Evolutionary conservation across 2,329 filamentous ascomycete genomes (phyloP).

Genomic region (Fusarium devonianum): DNA sequence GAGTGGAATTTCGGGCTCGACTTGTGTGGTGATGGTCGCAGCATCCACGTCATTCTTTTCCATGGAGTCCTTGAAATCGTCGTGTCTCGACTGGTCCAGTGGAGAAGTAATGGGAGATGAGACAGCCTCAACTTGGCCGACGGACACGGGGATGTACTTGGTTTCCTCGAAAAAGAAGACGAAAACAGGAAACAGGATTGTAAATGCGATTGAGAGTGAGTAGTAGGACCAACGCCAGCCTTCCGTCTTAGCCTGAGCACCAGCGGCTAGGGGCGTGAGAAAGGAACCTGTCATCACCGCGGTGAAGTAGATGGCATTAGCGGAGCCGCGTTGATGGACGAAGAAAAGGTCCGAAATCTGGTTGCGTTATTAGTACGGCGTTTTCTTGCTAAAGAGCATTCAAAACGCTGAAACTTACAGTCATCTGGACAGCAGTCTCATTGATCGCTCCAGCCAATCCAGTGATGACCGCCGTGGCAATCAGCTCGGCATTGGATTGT

Average conservation of each 20-base stretch:
- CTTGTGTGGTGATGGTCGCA: neutral
- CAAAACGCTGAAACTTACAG: constrained; percentile 22
- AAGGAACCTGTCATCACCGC: constrained; percentile 44
- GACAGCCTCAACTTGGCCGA: constrained; percentile 1
- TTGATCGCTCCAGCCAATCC: constrained; percentile 50
- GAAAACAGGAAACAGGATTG: constrained; percentile 35
- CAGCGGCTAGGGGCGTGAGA: constrained; percentile 44
- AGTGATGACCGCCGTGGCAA: constrained; percentile 37
- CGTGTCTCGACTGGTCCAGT: neutral
- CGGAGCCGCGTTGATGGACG: constrained; percentile 43
- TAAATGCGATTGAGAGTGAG: constrained; percentile 34
- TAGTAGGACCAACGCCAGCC: constrained; percentile 42
- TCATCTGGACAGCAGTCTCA: constrained; percentile 51
- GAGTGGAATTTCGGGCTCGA: constrained; percentile 14
- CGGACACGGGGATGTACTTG: constrained; percentile 37
- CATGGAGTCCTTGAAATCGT: neutral
- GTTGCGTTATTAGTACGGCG: neutral
- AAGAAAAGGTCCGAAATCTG: constrained; percentile 47
- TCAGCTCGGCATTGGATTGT: constrained; percentile 33
- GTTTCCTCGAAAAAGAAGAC: constrained; percentile 41
- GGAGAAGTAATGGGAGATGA: neutral
- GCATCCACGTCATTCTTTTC: neutral
- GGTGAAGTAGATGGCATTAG: constrained; percentile 45
- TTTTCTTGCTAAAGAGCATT: accelerated
- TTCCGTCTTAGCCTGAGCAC: constrained; percentile 26